Base-by-base conservation (phyloP, 2,329 filamentous ascomycete species). In the Fusarium graminum region DNA sequence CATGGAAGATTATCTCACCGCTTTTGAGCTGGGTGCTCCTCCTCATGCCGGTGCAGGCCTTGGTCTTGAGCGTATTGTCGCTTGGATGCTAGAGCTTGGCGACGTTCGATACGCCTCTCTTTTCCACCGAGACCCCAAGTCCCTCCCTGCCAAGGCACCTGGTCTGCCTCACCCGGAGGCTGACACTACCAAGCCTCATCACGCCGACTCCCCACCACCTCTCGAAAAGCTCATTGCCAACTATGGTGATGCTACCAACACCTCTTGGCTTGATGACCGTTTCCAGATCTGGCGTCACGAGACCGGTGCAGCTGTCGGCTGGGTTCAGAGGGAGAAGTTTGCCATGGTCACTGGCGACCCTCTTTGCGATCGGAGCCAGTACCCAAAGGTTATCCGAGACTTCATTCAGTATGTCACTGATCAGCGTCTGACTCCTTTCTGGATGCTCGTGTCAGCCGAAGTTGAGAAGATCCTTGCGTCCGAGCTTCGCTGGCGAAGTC, bases 201-300 rank as follows among this genome's bases (percentile, higher is more conserved):
- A 78, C 68, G 83, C 79, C 56, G 83, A 81, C 74, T 83, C 89
- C 47, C 81, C 91, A 52, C 93, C 93, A 50, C 85, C 92, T 0
- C 76, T 97, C 7, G 92, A 94, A 75, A 91, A 97, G 75, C 88
- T 97, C 40, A 93, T 97, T 76, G 93, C 93, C 74, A 97, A 97
- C 78, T 97, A 97, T 71, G 94, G 94, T 64, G 94, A 97, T 77
- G 93, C 94, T 3, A 93, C 93, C 46, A 96, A 97, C 74, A 97
- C 94, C 0, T 95, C 93, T 0, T 97, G 93, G 93, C 86, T 95
- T 9, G 94, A 97, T 76, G 91, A 93, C 8, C 89, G 93, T 8
- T 97, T 94, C 76, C 85, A 92, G 74, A 89, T 97, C 58, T 97
- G 93, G 92, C 89, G 94, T 29, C 92, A 97, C 74, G 80, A 86